These are phyloP conservation scores for Phytomonas sp. DNA, from an alignment of 208 protist species.

Conservation along the genomic window DNA sequence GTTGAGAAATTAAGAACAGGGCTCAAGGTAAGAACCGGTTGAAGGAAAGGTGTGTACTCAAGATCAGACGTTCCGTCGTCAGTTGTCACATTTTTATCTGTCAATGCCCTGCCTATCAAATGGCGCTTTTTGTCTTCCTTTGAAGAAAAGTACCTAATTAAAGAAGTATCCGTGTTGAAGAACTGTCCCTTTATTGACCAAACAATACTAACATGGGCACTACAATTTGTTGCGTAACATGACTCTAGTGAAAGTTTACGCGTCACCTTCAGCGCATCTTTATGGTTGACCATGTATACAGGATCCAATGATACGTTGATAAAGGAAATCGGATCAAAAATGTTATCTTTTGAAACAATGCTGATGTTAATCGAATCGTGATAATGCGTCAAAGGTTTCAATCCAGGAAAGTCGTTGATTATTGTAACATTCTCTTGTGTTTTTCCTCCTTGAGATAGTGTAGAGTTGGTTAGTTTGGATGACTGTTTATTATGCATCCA, in stretches of 20 bases:
- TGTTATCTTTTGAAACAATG: slow-evolving; percentile 12
- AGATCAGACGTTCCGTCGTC: not conserved
- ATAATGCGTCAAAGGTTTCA: slow-evolving; percentile 13
- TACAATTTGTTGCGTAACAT: slow-evolving; percentile 21
- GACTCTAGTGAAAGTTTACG: slow-evolving; percentile 17
- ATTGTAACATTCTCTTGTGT: not conserved
- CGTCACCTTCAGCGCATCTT: slow-evolving; percentile 12
- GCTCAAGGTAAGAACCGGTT: slow-evolving; percentile 55
- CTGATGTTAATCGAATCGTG: slow-evolving; percentile 19
- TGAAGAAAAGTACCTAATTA: slow-evolving; percentile 24
- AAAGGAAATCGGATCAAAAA: slow-evolving; percentile 19
- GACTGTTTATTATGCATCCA: not conserved
- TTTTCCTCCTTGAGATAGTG: not conserved
- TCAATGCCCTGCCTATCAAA: slow-evolving; percentile 10
- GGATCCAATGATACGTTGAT: slow-evolving; percentile 15
- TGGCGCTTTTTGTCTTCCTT: slow-evolving; percentile 24
- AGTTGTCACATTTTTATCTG: not conserved
- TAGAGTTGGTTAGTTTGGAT: not conserved
- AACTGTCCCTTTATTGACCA: slow-evolving; percentile 24
- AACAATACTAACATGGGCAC: slow-evolving; percentile 14
- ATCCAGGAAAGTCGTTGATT: not conserved
- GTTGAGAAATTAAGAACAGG: slow-evolving; percentile 62
- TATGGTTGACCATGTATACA: slow-evolving; percentile 14
- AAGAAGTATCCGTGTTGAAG: slow-evolving; percentile 15
- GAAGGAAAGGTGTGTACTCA: slow-evolving; percentile 24